Base-by-base conservation (phyloP, 2,329 filamentous ascomycete species). In the Aspergillus ruber region DNA sequence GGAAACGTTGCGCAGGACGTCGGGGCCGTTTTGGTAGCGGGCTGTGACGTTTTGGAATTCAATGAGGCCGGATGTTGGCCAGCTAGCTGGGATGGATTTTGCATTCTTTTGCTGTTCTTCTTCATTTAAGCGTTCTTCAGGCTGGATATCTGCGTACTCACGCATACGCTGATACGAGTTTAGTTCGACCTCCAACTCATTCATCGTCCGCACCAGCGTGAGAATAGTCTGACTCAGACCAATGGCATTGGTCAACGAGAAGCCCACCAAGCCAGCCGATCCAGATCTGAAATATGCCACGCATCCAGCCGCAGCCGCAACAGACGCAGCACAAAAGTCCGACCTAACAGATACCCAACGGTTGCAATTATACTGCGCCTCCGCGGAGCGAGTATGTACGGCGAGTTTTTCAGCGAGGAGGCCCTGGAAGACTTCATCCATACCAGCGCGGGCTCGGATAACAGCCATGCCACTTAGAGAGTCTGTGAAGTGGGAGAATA, bases 401-500 rank as follows among this genome's bases (percentile, higher is more conserved):
- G 74, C 68, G 27, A 81, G 51, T 53, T 75, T 76, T 23, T 74
- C 66, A 1, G 78, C 77, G n/a, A 81, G 60, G 29, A 76, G 69
- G 21, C 71, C 60, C 9, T 70, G 65, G 46, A 81, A 81, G 1
- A 67, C 68, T 21, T 69, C 60, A 8, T 73, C 63, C 71, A 80
- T 77, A 32, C 71, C 72, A 8, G 64, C 63, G 10, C 75, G 67
- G 1, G 76, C 77, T 3, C 79, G 75, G 48, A 82, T 79, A 12
- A 79, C 65, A 6, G 74, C 60, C 25, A 79, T 63, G 0, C 77
- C 77, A 3, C 75, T 69, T 1, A 79, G 62, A 0, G 74, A 78
- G 45, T 79, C 77, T 2, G 74, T 72, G 50, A 81, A 81, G 48
- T 80, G 78, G 1, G 77, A 76, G 55, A 80, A 81, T 2, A 82